Conservation (phyloP, 2,329 filamentous ascomycete species). For the Daldinia eschscholtzii region DNA sequence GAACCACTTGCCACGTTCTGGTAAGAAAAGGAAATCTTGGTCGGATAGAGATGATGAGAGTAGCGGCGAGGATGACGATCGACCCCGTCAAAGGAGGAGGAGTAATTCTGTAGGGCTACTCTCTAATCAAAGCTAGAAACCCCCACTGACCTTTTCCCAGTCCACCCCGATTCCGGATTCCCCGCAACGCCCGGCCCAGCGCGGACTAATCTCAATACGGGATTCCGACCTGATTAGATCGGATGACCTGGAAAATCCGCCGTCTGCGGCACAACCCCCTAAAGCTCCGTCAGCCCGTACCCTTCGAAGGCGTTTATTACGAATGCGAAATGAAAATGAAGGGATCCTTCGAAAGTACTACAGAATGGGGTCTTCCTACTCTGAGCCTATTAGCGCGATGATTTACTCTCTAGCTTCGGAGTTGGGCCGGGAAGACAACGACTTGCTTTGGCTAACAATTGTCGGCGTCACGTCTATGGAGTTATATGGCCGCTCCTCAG, state of each 20-base stretch:
- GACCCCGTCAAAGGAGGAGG: conserved; percentile 82
- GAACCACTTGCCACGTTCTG: conserved; percentile 59
- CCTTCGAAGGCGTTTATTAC: conserved; percentile 79
- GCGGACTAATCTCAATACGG: conserved; percentile 70
- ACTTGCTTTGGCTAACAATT: conserved; percentile 93
- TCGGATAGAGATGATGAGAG: conserved; percentile 78
- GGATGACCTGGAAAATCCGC: conserved; percentile 65
- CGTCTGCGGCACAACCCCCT: conserved; percentile 69
- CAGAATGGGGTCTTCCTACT: conserved; percentile 87
- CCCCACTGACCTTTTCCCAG: conserved; percentile 57
- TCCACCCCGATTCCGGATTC: conserved; percentile 75
- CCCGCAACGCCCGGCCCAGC: conserved; percentile 69
- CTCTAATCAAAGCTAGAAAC: conserved; percentile 47
- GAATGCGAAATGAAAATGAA: conserved; percentile 83
- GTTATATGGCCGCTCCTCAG: conserved; percentile 86
- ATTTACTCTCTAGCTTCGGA: conserved; percentile 96
- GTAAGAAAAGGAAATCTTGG: conserved; percentile 84
- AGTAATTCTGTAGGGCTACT: conserved; percentile 81
- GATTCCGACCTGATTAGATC: conserved; percentile 62
- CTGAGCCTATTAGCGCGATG: conserved; percentile 93
- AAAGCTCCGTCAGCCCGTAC: conserved; percentile 77
- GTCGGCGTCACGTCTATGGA: conserved; percentile 96
- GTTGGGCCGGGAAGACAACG: conserved; percentile 95
- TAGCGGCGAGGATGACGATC: conserved; percentile 78
- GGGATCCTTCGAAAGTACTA: conserved; percentile 84